Evolutionary conservation across 148 eudicot genomes (phyloP).

Genomic region (Rhododendron simsii): DNA sequence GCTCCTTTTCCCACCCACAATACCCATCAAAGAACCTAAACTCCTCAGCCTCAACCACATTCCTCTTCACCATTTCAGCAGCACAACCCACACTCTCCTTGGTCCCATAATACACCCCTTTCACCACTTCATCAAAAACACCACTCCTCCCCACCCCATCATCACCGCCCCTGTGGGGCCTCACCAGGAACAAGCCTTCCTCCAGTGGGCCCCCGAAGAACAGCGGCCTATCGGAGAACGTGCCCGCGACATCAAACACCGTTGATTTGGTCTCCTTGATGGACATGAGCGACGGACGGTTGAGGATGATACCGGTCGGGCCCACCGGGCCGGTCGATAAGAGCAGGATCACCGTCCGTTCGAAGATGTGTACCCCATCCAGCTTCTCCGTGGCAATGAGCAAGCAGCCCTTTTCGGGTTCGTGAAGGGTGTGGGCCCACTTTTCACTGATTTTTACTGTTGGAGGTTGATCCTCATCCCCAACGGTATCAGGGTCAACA

Average conservation of each 20-base stretch:
- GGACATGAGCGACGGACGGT: constrained; percentile 89
- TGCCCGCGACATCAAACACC: constrained; percentile 42
- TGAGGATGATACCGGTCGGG: constrained; percentile 76
- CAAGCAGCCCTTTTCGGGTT: constrained; percentile 84
- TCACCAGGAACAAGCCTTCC: constrained; percentile 64
- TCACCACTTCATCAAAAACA: constrained; percentile 82
- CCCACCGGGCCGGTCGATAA: constrained; percentile 68
- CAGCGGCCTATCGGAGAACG: constrained; percentile 57
- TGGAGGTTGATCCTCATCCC: constrained; percentile 21
- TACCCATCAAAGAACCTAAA: constrained; percentile 89
- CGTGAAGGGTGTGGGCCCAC: constrained; percentile 79
- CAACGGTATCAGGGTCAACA: background rate
- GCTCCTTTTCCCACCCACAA: constrained; percentile 89
- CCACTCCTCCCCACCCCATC: constrained; percentile 45
- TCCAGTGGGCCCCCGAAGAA: constrained; percentile 84
- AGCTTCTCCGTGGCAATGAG: constrained; percentile 86
- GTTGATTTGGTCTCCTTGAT: constrained; percentile 79
- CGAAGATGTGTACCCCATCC: constrained; percentile 92
- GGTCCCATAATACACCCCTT: constrained; percentile 70
- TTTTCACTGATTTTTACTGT: constrained; percentile 32
- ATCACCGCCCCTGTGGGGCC: constrained; percentile 33
- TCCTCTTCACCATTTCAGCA: constrained; percentile 89
- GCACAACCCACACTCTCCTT: constrained; percentile 76
- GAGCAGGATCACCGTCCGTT: constrained; percentile 74
- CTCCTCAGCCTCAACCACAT: constrained; percentile 48